A percentile compares a stretch with the other conserved stretches of the same genome.
Conservation (phyloP, 2,329 filamentous ascomycete genomes). For the Neofusicoccum sp. region DNA sequence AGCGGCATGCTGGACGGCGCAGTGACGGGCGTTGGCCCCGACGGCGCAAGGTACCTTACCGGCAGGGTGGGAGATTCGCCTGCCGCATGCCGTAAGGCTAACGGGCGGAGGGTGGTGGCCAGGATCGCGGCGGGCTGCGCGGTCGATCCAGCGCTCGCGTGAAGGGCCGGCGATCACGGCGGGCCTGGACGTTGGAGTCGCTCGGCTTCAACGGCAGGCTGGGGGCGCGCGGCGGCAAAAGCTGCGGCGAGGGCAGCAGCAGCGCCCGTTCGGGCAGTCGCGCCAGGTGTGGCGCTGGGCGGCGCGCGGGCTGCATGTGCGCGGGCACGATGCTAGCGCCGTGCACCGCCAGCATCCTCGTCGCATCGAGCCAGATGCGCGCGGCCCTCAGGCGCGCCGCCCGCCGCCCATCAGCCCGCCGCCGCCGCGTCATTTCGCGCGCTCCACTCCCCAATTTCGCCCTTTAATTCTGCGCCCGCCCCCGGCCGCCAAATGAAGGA, state of each 20-base stretch:
- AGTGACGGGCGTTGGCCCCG: neutral
- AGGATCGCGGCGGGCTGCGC: conserved; percentile 12
- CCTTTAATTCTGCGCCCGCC: too few species aligned
- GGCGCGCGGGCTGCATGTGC: neutral
- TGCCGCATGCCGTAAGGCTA: conserved; percentile 19
- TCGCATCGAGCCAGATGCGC: conserved; percentile 6
- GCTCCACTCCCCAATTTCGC: neutral
- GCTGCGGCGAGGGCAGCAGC: too few species aligned
- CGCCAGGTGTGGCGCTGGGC: neutral
- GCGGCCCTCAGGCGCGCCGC: conserved; percentile 5
- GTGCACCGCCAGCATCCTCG: conserved; percentile 2
- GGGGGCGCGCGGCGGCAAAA: conserved; percentile 13
- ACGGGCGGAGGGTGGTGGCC: conserved; percentile 11
- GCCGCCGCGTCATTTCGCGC: conserved; percentile 8
- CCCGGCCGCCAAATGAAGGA: conserved; percentile 16
- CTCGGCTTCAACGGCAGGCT: conserved; percentile 15
- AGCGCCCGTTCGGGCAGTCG: neutral
- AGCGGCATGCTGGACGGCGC: conserved; percentile 5
- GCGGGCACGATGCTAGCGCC: conserved; percentile 11
- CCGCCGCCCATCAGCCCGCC: neutral
- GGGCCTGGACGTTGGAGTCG: conserved; percentile 5
- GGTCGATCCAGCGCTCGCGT: conserved; percentile 19
- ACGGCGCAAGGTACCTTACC: conserved; percentile 18
- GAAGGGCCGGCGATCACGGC: conserved; percentile 17
- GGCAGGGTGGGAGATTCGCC: conserved; percentile 17